Evolutionary conservation across 768 basidiomycete species (phyloP), one percentile per base, ranked within the genome.

Genomic region (Russula emetica): DNA sequence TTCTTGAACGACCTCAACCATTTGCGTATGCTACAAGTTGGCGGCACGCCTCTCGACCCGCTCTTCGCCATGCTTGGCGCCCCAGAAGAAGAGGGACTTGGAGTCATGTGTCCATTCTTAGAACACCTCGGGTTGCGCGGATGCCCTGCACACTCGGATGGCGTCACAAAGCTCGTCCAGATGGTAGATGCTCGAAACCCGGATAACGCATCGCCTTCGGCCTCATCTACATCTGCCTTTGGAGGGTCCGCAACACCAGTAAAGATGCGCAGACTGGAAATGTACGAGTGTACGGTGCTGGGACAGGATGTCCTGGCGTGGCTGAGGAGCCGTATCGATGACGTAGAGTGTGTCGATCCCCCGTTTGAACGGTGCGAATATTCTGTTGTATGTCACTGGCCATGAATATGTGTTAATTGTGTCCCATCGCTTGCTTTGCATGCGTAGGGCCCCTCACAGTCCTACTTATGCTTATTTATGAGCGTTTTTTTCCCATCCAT

Each of bases 121-220:
- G 79, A 78, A 63, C 74, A 78, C 14, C 77, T 92, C 50, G 80
- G 81, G 30, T 76, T 91, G 79, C 81, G 83, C 67, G 80, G 77
- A 42, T 90, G 88, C 69, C 83, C 85, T 70, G 78, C 82, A 26
- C 85, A 86, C 69, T 79, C 78, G 36, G 87, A 88, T 56, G 84
- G 83, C 30, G 81, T 88, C 28, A 78, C 78, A 56, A 86, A 85
- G 74, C 79, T 91, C 22, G 86, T 92, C 28, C 82, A 83, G 71
- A 80, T 90, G 75, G 80, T 92, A 24, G 87, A 90, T 53, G 81
- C 82, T 61, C 78, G 89, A 57, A 91, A 91, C 70, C 89, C 90
- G 0, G 79, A 78, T 59, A 75, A 72, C 55, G 71, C 74, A 51
- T 72, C 70, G 55, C 71, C 71, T 13, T 70, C 75, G 36, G 74